Conservation (phyloP, 371 early-diverging fungal species). For the Smittium culicis region DNA sequence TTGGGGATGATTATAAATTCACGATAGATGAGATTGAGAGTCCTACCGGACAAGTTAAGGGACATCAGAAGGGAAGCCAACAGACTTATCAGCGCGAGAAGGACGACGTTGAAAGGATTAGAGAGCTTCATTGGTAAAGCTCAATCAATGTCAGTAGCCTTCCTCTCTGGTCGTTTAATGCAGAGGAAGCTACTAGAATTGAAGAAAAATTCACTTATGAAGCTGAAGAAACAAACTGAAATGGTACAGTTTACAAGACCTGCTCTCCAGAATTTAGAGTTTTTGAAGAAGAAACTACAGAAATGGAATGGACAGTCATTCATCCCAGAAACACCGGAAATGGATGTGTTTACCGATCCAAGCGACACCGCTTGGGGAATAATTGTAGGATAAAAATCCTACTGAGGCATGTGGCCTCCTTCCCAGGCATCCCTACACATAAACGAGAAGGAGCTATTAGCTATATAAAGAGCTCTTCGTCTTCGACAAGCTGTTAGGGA, state of each 20-base stretch:
- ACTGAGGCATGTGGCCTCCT: background rate
- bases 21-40: background rate
- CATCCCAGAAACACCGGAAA: no score
- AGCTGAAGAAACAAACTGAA: background rate
- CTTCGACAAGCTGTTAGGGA: background rate
- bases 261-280: background rate
- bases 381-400: background rate
- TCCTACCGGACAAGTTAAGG: background rate
- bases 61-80: background rate
- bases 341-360: background rate
- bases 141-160: slow-evolving; percentile 5
- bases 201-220: background rate
- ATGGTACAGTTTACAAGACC: background rate
- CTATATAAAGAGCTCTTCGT: background rate
- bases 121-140: slow-evolving; percentile 12
- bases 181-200: background rate
- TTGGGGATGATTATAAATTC: slow-evolving; percentile 29
- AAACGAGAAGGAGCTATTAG: background rate
- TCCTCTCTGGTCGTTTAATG: background rate
- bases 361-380: background rate
- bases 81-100: background rate
- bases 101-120: background rate
- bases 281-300: background rate
- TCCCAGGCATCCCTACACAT: background rate
- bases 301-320: no score